Percentiles rank a stretch among this genome's conserved stretches.
phyloP scores from a whole-genome alignment of 768 basidiomycete genomes.

The Boletus insuetus region DNA sequence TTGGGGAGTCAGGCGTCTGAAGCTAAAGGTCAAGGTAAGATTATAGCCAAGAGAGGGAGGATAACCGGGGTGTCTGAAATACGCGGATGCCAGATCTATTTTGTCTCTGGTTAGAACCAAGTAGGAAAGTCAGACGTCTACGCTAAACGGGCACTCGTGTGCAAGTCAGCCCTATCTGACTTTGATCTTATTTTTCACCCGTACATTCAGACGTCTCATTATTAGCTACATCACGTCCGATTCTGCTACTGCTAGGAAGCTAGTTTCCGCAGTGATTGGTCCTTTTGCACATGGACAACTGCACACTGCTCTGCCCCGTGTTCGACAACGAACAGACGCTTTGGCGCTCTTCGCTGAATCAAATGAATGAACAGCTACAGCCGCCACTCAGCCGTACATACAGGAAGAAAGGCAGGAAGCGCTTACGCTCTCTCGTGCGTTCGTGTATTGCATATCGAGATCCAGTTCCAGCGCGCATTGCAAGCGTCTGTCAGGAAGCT shows the following conservation, averaged over 20 bases:
- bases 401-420: no score
- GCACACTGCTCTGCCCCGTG: no score
- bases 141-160: background rate
- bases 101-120: background rate
- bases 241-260: background rate
- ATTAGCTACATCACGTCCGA: background rate
- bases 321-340: no score
- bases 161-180: background rate
- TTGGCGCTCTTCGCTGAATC: no score
- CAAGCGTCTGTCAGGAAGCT: no score
- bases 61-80: background rate
- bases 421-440: no score
- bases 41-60: background rate
- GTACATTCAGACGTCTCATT: background rate
- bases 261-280: no score
- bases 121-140: background rate
- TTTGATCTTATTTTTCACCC: background rate
- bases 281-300: no score
- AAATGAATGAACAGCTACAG: no score
- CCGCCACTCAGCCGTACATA: no score
- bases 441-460: no score
- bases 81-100: background rate
- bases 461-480: no score
- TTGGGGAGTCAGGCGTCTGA: background rate
- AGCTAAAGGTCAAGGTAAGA: background rate